Percentiles rank a stretch among this genome's conserved stretches.
Evolutionary conservation across 2,329 filamentous ascomycete genomes (phyloP).

Genomic region (Teratosphaeria zuluensis): DNA sequence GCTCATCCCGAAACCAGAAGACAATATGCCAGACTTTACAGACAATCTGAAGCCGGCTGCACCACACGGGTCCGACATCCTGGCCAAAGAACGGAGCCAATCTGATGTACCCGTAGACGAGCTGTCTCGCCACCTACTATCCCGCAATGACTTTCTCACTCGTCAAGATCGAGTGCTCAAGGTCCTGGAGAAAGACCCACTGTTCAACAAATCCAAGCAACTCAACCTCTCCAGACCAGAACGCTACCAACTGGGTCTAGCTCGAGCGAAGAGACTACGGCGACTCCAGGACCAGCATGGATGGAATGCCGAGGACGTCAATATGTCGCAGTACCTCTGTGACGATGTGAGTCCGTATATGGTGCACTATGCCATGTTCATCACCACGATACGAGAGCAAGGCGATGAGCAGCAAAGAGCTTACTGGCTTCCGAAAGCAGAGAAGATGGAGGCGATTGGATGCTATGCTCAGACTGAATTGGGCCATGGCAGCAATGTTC

Average conservation of each 20-base stretch:
- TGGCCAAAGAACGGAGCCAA: slow-evolving; percentile 35
- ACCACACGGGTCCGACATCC: slow-evolving; percentile 36
- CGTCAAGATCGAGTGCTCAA: slow-evolving; percentile 38
- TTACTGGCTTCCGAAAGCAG: slow-evolving; percentile 42
- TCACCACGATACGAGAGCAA: slow-evolving; percentile 43
- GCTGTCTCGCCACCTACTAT: slow-evolving; percentile 38
- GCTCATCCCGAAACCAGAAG: background rate
- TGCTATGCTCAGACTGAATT: slow-evolving; percentile 32
- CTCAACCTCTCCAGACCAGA: slow-evolving; percentile 43
- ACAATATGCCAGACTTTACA: slow-evolving; percentile 41
- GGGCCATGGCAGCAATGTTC: slow-evolving; percentile 45
- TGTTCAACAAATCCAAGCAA: slow-evolving; percentile 42
- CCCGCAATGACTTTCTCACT: slow-evolving; percentile 38
- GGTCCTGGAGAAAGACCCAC: slow-evolving; percentile 37
- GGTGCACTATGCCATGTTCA: slow-evolving; percentile 44
- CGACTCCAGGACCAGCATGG: slow-evolving; percentile 35
- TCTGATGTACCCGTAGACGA: slow-evolving; percentile 37
- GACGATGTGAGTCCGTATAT: slow-evolving; percentile 46
- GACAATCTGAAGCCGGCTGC: slow-evolving; percentile 37
- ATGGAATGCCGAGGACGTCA: slow-evolving; percentile 42
- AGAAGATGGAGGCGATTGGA: slow-evolving; percentile 40
- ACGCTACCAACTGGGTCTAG: slow-evolving; percentile 43
- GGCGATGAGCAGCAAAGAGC: slow-evolving; percentile 37
- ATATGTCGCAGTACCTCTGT: slow-evolving; percentile 43
- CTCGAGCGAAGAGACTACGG: slow-evolving; percentile 42